Conservation (phyloP, 208 protist species). For the Leishmania martiniquensis region DNA sequence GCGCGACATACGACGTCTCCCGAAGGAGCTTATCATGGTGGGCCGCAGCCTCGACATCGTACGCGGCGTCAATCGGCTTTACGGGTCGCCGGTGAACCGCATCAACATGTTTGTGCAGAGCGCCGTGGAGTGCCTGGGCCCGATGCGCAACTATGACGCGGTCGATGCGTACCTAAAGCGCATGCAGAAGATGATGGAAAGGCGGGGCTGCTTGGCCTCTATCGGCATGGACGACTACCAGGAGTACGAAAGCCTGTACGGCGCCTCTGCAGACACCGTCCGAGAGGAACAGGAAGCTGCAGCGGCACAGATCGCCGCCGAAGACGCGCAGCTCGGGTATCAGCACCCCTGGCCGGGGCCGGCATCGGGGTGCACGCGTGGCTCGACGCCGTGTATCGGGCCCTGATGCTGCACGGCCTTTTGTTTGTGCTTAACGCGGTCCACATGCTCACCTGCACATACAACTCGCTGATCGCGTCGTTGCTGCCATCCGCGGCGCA, state of each 20-base stretch:
- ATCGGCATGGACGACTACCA: conserved; percentile 20
- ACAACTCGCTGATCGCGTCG: conserved; percentile 34
- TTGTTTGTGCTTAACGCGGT: conserved; percentile 38
- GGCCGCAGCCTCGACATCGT: conserved; percentile 82
- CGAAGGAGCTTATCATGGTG: conserved; percentile 75
- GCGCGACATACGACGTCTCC: conserved; percentile 55
- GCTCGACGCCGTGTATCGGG: conserved; percentile 37
- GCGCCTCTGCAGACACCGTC: conserved; percentile 31
- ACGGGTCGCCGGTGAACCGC: conserved; percentile 78
- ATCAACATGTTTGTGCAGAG: conserved; percentile 78
- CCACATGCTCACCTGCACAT: conserved; percentile 46
- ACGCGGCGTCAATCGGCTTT: conserved; percentile 78
- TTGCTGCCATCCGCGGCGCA: conserved; percentile 16
- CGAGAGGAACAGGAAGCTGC: conserved; percentile 43
- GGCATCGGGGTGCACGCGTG: not conserved
- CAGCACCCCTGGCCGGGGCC: not conserved
- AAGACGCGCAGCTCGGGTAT: conserved; percentile 10
- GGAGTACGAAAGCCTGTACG: conserved; percentile 54
- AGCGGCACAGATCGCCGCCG: conserved; percentile 30
- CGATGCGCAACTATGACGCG: conserved; percentile 57
- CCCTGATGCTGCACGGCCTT: conserved; percentile 39
- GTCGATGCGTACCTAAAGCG: conserved; percentile 51
- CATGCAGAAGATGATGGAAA: conserved; percentile 29
- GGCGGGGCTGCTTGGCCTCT: not conserved
- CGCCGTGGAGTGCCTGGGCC: conserved; percentile 61